These are phyloP conservation scores for Fistulinella prunicolor DNA, from an alignment of 768 basidiomycete genomes.

Conservation along the genomic window DNA sequence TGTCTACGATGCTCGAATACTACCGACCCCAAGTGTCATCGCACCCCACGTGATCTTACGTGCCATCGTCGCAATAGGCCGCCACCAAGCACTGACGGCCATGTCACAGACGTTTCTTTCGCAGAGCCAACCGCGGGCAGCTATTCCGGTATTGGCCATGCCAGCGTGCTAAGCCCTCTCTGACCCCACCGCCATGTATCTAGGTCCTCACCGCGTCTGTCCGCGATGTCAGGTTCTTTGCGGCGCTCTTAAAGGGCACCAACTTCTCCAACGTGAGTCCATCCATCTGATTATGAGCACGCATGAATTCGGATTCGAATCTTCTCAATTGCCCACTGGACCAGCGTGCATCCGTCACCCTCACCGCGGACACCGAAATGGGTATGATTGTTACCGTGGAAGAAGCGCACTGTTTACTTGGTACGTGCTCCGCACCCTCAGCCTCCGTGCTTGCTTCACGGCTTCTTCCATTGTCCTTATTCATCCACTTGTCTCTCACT, in stretches of 20 bases:
- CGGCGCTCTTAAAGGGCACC: constrained; percentile 76
- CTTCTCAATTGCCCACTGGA: constrained; percentile 1
- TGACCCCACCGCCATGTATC: constrained; percentile 1
- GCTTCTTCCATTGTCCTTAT: neutral
- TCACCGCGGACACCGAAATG: constrained; percentile 61
- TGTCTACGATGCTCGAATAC: no score
- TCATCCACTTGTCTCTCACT: neutral
- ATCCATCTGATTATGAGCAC: neutral
- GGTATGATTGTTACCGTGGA: constrained; percentile 82
- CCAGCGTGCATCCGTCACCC: constrained; percentile 71
- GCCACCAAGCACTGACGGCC: no score
- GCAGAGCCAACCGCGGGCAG: no score
- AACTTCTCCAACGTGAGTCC: constrained; percentile 71
- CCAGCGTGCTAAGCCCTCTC: neutral
- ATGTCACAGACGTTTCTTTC: no score
- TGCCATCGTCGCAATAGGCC: no score
- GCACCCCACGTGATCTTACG: constrained; percentile 17
- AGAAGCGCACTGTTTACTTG: constrained; percentile 77
- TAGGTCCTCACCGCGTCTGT: constrained; percentile 69
- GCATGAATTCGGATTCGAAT: constrained; percentile 6
- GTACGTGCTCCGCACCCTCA: constrained; percentile 39
- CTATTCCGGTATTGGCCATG: constrained; percentile 17
- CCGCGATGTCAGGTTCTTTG: constrained; percentile 80
- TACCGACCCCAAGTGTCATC: no score
- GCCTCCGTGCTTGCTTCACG: no score